Base-by-base conservation (phyloP, 371 early-diverging fungal species). In the Mucor piriformis region DNA sequence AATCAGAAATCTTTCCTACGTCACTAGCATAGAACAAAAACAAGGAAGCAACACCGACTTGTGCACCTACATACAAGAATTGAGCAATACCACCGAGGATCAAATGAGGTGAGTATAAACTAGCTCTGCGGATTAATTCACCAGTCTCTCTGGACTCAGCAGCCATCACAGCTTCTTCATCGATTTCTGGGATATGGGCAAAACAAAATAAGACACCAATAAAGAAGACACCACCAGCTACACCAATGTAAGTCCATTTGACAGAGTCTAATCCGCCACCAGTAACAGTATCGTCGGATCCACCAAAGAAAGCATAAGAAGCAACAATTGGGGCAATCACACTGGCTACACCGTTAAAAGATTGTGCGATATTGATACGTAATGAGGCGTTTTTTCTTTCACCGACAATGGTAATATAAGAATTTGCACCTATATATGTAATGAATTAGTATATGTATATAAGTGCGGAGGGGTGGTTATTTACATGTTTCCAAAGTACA, bases 111-210 rank as follows among this genome's bases (percentile, higher is more conserved):
- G 75, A 76, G 1, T 32, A 42, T 20, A 79, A 34, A 1, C 73
- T 69, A 24, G 76, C 84, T 16, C 96, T 95, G 18, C 95, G 95
- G 63, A 83, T 90, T 59, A 97, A 75, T 46, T 78, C 84, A 21
- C 98, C 99, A 12, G 87, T 88, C 42, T 79, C 83, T 74, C 96
- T 95, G 47, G 95, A 95, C 54, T 91, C 93, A 62, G 93, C 93
- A 25, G 96, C 77, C 92, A 98, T 98, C 57, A 62, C 61, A 52
- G n/a, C 67, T 40, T 74, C 79, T 50, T 78, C 79, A 32, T 76
- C 72, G 3, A 79, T 63, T 54, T 79, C 80, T 8, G 80, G 80
- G 16, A 79, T 71, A 11, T 55, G 53, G 0, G 73, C 73, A 59
- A 79, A 73, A 25, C 72, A 74, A 33, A 79, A 76, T 18, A 79